Conservation (phyloP, 192 early-diverging fungal genomes). For the Podila verticillata region DNA sequence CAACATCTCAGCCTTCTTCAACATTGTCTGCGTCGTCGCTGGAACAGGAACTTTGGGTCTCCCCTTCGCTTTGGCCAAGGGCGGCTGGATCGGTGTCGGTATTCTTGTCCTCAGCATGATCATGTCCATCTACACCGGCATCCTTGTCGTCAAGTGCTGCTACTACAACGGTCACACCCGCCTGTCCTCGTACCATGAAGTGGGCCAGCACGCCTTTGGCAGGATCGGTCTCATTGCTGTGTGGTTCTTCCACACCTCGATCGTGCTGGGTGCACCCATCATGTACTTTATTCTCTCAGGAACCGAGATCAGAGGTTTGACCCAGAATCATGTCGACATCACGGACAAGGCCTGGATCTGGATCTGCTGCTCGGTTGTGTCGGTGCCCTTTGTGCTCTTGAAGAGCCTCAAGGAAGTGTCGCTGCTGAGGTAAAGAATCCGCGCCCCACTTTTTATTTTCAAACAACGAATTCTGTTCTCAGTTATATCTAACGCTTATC, state of each 20-base stretch:
- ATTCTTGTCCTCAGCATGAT: conserved; percentile 74
- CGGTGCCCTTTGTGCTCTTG: conserved; percentile 70
- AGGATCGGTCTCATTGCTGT: conserved; percentile 56
- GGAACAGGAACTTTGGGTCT: conserved; percentile 69
- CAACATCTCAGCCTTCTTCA: conserved; percentile 57
- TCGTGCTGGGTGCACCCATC: conserved; percentile 61
- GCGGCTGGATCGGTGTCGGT: conserved; percentile 80
- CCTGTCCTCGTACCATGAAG: conserved; percentile 69
- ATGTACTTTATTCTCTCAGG: conserved; percentile 74
- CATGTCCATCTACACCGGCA: conserved; percentile 78
- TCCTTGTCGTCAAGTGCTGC: conserved; percentile 70
- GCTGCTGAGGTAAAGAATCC: conserved; percentile 51
- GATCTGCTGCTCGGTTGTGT: conserved; percentile 60
- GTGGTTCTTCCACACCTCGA: conserved; percentile 63
- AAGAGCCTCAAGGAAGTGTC: conserved; percentile 77
- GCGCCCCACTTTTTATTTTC: background rate
- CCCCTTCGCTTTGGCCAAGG: conserved; percentile 63
- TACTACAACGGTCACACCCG: conserved; percentile 61
- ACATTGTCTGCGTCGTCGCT: conserved; percentile 71
- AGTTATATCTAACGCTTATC: background rate
- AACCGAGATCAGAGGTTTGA: conserved; percentile 64
- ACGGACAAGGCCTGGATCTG: conserved; percentile 64
- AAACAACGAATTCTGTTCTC: background rate
- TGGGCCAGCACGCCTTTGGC: conserved; percentile 69
- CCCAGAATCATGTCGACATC: conserved; percentile 51